Conservation (phyloP, 352 stramenopile genomes). For the Phytophthora citrophthora region DNA sequence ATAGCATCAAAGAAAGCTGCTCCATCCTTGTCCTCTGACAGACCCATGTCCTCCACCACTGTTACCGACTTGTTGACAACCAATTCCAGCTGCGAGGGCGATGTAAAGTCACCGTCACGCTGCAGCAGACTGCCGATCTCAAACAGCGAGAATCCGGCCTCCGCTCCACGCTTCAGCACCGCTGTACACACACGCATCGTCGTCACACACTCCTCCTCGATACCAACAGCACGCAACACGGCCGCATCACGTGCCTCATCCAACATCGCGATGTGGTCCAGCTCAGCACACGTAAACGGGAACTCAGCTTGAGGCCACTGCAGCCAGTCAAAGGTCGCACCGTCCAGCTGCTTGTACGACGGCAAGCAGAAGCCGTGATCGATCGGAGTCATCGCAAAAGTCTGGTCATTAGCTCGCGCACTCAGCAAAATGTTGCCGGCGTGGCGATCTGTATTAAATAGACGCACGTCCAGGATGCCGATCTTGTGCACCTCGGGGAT, state of each 20-base stretch:
- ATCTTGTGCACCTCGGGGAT: conserved; percentile 91
- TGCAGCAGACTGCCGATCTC: conserved; percentile 86
- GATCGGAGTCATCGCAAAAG: conserved; percentile 87
- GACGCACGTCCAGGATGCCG: conserved; percentile 85
- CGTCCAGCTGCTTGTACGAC: conserved; percentile 82
- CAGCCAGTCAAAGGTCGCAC: conserved; percentile 88
- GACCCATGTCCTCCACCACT: conserved; percentile 37
- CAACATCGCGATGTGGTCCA: conserved; percentile 80
- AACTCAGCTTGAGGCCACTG: conserved; percentile 90
- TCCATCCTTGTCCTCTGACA: conserved; percentile 46
- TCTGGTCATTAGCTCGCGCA: conserved; percentile 55
- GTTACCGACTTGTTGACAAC: conserved; percentile 55
- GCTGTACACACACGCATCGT: conserved; percentile 85
- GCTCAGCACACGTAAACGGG: conserved; percentile 78
- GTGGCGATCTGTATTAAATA: conserved; percentile 92
- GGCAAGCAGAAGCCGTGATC: conserved; percentile 90
- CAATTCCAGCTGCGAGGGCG: conserved; percentile 79
- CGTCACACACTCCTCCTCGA: conserved; percentile 83
- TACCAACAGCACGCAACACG: conserved; percentile 68
- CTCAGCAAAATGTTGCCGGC: conserved; percentile 87
- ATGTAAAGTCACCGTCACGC: conserved; percentile 80
- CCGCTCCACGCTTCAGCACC: conserved; percentile 77
- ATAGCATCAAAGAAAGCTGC: conserved; percentile 58
- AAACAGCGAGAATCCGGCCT: conserved; percentile 83
- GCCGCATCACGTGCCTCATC: conserved; percentile 61